Evolutionary conservation across 768 basidiomycete species (phyloP), one percentile per base, ranked within the genome.

Genomic region (Lactarius quietus): DNA sequence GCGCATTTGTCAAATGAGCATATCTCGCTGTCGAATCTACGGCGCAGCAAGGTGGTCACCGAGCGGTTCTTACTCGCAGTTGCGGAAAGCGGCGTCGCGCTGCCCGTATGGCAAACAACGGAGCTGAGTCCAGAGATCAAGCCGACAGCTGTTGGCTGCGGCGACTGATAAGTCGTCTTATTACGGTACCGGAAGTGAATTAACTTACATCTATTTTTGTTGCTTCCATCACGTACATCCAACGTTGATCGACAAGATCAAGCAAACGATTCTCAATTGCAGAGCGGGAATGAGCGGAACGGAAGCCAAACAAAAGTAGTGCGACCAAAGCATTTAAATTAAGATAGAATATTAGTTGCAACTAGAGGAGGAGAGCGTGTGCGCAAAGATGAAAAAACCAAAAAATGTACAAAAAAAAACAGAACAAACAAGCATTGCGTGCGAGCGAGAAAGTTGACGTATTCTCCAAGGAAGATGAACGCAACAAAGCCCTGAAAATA

Each of bases 1-100:
- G 95, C 93, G 0, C 97, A 98, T 81, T 76, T 99, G 28, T 88
- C 94, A 3, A 92, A 99, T 73, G 97, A 99, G 74, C 83, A 93
- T 4, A 94, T 98, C 60, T 88, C 94, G 3, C 76, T 97, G 1
- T 76, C 84, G 26, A 98, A 98, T 71, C 81, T 98, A 28, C 82
- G 83, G 23, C 84, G 86, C 43, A 92, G 92, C 0, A 91, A 91
- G 69, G 79, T 84, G 1, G 92, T 93, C 45, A 73, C 93, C 35
- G 88, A 92, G 70, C 84, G 87, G 18, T 94, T 93, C 74, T 74
- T 92, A 59, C 71, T 79, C 1, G 84, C 83, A 29, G 81, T 85
- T 1, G 84, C 82, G 0, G 71, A 73, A n/a, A 57, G 69, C 56
- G 63, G 68, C 2, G 64, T 62, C 8, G 61, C 36, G 7, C n/a